phyloP scores from a whole-genome alignment of 192 early-diverging fungal genomes.

The Coemansia sp. region DNA sequence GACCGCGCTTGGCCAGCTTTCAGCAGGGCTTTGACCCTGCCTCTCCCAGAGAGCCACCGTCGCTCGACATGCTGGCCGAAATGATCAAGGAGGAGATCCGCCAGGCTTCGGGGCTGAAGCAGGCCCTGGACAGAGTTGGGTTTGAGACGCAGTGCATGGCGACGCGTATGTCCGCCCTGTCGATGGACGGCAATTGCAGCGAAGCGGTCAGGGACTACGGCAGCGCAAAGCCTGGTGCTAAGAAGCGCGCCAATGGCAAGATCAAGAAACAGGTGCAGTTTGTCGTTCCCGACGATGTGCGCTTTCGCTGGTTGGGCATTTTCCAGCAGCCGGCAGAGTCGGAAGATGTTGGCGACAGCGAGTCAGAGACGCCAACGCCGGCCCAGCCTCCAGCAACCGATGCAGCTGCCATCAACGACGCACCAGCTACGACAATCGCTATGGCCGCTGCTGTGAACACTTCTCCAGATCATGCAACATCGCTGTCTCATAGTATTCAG shows the following conservation, averaged over 20 bases:
- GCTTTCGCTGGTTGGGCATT: constrained; percentile 52
- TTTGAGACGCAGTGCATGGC: constrained; percentile 30
- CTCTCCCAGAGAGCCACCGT: constrained; percentile 25
- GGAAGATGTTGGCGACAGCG: neutral
- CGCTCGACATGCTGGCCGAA: constrained; percentile 44
- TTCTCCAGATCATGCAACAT: neutral
- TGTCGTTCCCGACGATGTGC: constrained; percentile 46
- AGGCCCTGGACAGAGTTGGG: constrained; percentile 44
- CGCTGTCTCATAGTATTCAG: neutral
- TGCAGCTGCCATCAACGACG: neutral
- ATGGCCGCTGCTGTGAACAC: neutral
- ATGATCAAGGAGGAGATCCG: constrained; percentile 55
- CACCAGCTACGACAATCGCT: neutral
- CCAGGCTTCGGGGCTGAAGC: constrained; percentile 45
- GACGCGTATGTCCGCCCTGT: constrained; percentile 24
- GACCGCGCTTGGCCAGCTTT: neutral
- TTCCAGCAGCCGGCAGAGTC: constrained; percentile 42
- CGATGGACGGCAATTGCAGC: neutral
- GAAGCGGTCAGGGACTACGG: neutral
- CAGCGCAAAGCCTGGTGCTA: neutral
- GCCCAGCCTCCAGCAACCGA: neutral
- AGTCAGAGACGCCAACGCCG: neutral
- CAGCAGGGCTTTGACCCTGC: neutral
- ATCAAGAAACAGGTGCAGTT: constrained; percentile 39
- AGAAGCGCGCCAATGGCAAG: neutral